These are phyloP conservation scores for Neoboletus brunneissimus DNA, from an alignment of 768 basidiomycete genomes.

Conservation along the genomic window DNA sequence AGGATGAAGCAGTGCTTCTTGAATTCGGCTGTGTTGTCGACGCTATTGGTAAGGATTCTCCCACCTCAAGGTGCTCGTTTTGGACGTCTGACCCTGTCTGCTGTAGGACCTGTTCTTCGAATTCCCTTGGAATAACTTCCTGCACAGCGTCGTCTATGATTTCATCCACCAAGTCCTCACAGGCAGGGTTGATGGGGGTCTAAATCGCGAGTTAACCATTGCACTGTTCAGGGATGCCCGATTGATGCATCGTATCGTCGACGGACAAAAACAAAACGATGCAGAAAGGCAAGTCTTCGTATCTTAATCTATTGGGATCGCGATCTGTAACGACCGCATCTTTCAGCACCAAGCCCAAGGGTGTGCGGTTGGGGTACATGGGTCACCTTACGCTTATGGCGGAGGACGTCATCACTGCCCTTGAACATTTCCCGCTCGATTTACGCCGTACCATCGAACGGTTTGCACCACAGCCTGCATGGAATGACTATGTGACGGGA, in stretches of 20 bases:
- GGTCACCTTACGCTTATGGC: slow-evolving; percentile 93
- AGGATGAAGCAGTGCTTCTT: slow-evolving; percentile 76
- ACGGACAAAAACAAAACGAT: slow-evolving; percentile 82
- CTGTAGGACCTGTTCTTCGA: slow-evolving; percentile 89
- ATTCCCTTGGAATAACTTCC: slow-evolving; percentile 96
- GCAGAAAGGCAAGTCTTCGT: slow-evolving; percentile 55
- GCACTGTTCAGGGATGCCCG: slow-evolving; percentile 83
- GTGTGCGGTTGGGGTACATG: slow-evolving; percentile 90
- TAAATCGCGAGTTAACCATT: slow-evolving; percentile 81
- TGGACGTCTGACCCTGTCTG: background rate
- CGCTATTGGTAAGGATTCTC: slow-evolving; percentile 63
- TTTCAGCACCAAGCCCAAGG: slow-evolving; percentile 64
- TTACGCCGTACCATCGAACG: slow-evolving; percentile 60
- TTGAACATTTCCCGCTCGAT: slow-evolving; percentile 84
- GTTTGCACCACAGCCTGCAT: slow-evolving; percentile 72
- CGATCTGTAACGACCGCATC: slow-evolving; percentile 5
- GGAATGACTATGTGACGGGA: slow-evolving; percentile 88
- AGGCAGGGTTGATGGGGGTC: slow-evolving; percentile 76
- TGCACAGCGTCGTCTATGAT: slow-evolving; percentile 96
- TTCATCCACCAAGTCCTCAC: slow-evolving; percentile 93
- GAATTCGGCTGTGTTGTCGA: slow-evolving; percentile 67
- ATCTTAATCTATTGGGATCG: background rate
- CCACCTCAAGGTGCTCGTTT: background rate
- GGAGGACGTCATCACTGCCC: slow-evolving; percentile 88
- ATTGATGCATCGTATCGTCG: slow-evolving; percentile 82